Base-by-base conservation (phyloP, 768 basidiomycete genomes). In the Kwoniella newhampshirensis region DNA sequence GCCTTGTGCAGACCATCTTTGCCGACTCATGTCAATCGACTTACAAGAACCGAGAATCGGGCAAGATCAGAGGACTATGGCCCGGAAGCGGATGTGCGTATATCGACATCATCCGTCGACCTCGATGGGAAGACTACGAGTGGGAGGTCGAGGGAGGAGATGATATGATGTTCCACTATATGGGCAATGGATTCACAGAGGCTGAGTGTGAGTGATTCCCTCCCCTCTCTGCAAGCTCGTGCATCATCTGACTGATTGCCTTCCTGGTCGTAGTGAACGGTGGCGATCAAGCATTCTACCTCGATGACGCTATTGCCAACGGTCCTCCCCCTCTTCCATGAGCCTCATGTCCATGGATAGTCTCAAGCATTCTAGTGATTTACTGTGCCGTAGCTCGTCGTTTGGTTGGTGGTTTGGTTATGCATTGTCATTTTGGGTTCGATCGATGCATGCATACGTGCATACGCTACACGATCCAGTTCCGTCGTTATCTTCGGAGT, bases 191-290 rank as follows among this genome's bases (percentile, higher is more conserved):
- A 18, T 42, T 42, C 40, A 42, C 40, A 6, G 40, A 42, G 17
- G 40, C 40, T 7, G 40, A 42, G 40, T 23, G 40, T 42, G 40
- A 42, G 40, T 42, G n/a, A n/a, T n/a, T n/a, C n/a, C n/a, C n/a
- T n/a, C n/a, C n/a, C n/a, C n/a, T n/a, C n/a, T n/a, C n/a, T n/a
- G n/a, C n/a, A n/a, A n/a, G n/a, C n/a, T n/a, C n/a, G n/a, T n/a
- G 32, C 32, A 32, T 32, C 32, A 32, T n/a, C n/a, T n/a, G n/a
- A n/a, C n/a, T n/a, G n/a, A n/a, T n/a, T n/a, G n/a, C n/a, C n/a
- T n/a, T n/a, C n/a, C n/a, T n/a, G n/a, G n/a, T n/a, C 32, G 13
- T 23, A 42, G 40, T 42, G 40, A 42, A n/a, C 21, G 40, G 40
- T n/a, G 40, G 40, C 8, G 40, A 42, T 23, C 40, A 42, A 23